Percentiles rank a stretch among this genome's conserved stretches.
phyloP scores from a whole-genome alignment of 2,329 filamentous ascomycete species.

The Huntiella decipiens region DNA sequence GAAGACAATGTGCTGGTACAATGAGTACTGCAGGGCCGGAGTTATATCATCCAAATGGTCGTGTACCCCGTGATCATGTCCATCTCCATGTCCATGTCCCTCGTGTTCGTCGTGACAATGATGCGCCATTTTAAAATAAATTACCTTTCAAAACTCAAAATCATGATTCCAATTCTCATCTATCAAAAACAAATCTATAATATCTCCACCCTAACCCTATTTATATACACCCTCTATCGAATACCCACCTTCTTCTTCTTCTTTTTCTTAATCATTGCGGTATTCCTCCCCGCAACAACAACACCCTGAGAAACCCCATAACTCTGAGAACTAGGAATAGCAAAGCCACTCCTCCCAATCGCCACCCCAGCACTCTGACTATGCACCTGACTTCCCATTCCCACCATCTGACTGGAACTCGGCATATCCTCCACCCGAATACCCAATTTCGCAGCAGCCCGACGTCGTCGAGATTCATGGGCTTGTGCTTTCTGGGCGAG shows the following conservation, averaged over 20 bases:
- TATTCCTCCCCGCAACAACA: neutral
- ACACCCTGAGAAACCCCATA: neutral
- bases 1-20: conserved; percentile 88
- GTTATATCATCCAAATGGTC: conserved; percentile 87
- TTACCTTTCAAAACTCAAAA: too few relatives aligned
- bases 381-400: neutral
- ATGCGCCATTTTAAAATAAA: conserved; percentile 21
- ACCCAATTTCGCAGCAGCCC: conserved; percentile 7
- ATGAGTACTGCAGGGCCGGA: conserved; percentile 71
- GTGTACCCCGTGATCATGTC: conserved; percentile 40
- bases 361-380: too few relatives aligned
- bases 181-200: neutral
- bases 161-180: too few relatives aligned
- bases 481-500: conserved; percentile 8
- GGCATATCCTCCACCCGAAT: conserved; percentile 3
- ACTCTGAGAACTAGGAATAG: neutral
- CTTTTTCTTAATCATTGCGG: conserved; percentile 19
- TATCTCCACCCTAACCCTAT: conserved; percentile 1
- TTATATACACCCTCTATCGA: conserved; percentile 14
- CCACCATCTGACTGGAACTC: conserved; percentile 3
- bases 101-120: conserved; percentile 34
- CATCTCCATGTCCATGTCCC: conserved; percentile 27
- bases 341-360: neutral
- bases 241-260: conserved; percentile 28
- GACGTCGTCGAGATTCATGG: conserved; percentile 8